phyloP scores from a whole-genome alignment of 257 asterid species.

The Coffea canephora region DNA sequence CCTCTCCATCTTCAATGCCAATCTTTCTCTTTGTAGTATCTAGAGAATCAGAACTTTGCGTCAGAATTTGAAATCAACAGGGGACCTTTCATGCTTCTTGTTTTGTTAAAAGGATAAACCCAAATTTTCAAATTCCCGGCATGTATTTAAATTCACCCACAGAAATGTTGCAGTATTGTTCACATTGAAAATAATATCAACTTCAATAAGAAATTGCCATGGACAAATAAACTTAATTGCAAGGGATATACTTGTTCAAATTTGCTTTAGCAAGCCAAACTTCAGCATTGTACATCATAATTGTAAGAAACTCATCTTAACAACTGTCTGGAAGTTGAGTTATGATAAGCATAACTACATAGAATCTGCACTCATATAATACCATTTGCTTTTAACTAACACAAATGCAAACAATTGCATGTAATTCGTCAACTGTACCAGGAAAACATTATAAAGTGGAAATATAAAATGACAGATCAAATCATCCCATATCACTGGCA shows the following conservation, averaged over 20 bases:
- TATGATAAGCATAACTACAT: neutral
- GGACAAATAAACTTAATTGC: neutral
- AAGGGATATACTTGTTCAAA: neutral
- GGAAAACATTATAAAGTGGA: slow-evolving; percentile 1
- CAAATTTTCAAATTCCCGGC: slow-evolving; percentile 50
- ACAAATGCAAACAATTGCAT: neutral
- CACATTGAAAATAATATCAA: neutral
- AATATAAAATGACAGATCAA: neutral
- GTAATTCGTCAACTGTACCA: neutral
- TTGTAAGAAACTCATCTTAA: neutral
- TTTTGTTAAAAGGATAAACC: slow-evolving; percentile 47
- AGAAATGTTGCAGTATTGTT: neutral
- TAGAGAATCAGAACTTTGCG: slow-evolving; percentile 20
- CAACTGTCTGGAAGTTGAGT: neutral
- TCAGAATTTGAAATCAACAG: slow-evolving; percentile 22
- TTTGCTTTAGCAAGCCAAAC: neutral
- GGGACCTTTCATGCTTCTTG: slow-evolving; percentile 35
- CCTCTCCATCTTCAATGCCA: slow-evolving; percentile 33
- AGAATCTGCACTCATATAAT: neutral
- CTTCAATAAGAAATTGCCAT: neutral
- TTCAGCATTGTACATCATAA: neutral
- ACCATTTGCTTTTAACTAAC: neutral
- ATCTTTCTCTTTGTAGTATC: slow-evolving; percentile 23
- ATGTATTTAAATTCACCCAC: slow-evolving; percentile 25
- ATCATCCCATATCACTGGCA: neutral